These are phyloP conservation scores for Tulasnella sp. DNA, from an alignment of 768 basidiomycete species.

Conservation along the genomic window DNA sequence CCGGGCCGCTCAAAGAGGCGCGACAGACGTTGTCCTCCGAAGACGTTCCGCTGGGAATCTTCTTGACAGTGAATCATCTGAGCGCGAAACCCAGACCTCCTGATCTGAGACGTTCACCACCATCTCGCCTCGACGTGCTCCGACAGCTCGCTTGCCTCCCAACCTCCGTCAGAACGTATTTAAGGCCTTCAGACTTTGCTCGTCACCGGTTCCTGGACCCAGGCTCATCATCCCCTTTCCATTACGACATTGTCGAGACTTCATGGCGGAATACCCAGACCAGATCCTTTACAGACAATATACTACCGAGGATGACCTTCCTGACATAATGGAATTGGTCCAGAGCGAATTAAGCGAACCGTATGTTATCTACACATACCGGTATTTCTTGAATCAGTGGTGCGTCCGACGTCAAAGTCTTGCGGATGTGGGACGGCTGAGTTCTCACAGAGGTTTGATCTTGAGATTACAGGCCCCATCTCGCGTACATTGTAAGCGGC, in stretches of 20 bases:
- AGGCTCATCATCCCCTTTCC: not conserved
- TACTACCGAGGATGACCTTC: slow-evolving; percentile 69
- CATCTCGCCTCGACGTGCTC: slow-evolving; percentile 4
- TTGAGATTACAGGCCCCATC: slow-evolving; percentile 64
- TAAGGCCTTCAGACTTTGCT: not conserved
- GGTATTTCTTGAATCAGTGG: slow-evolving; percentile 97
- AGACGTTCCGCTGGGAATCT: slow-evolving; percentile 1
- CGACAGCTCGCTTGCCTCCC: not conserved
- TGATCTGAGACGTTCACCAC: not conserved
- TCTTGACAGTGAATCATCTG: not conserved
- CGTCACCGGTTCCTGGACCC: not conserved
- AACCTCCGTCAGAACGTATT: not conserved
- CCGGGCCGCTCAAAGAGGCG: not conserved
- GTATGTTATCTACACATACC: slow-evolving; percentile 93
- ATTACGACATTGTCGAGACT: not conserved
- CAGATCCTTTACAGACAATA: slow-evolving; percentile 66
- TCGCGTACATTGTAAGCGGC: slow-evolving; percentile 66
- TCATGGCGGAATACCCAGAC: not conserved
- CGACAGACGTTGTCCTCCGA: not conserved
- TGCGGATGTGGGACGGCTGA: slow-evolving; percentile 36
- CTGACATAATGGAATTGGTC: slow-evolving; percentile 79
- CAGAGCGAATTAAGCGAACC: slow-evolving; percentile 93
- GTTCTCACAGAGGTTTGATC: not conserved
- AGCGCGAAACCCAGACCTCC: not conserved
- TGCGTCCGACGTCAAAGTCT: slow-evolving; percentile 45